Evolutionary conservation across 305 asterid genomes (phyloP).

Genomic region (Fraxinus nigra): DNA sequence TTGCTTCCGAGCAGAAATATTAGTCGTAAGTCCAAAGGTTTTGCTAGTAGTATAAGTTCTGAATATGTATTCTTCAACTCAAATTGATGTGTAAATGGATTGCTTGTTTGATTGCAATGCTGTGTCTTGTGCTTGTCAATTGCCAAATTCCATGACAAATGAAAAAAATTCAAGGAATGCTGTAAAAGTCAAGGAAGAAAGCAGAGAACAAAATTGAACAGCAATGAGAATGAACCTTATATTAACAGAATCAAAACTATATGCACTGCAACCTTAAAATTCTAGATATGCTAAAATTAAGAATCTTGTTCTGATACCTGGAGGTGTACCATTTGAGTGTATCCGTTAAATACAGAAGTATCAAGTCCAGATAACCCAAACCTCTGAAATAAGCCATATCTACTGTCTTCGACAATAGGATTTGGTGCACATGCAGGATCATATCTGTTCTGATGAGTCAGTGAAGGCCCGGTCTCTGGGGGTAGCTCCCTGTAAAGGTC

Average conservation of each 20-base stretch:
- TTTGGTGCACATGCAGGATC: conserved; percentile 78
- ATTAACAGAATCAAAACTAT: conserved; percentile 28
- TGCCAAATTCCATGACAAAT: conserved; percentile 15
- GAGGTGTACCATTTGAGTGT: conserved; percentile 90
- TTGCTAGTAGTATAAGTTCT: conserved; percentile 24
- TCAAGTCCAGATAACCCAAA: conserved; percentile 67
- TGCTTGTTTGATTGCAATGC: conserved; percentile 20
- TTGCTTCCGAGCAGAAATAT: conserved; percentile 25
- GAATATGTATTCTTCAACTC: conserved; percentile 15
- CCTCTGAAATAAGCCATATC: conserved; percentile 59
- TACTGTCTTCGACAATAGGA: conserved; percentile 87
- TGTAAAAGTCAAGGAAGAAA: neutral
- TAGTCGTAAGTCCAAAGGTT: conserved; percentile 35
- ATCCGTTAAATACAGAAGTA: conserved; percentile 73
- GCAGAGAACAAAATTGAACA: neutral
- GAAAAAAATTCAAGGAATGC: neutral
- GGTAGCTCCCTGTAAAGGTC: conserved; percentile 96
- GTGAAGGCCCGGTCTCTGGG: conserved; percentile 92
- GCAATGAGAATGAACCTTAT: conserved; percentile 8
- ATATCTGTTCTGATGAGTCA: conserved; percentile 84
- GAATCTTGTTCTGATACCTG: conserved; percentile 61
- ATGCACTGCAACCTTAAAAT: conserved; percentile 17
- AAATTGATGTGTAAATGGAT: conserved; percentile 32
- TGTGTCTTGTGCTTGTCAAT: neutral
- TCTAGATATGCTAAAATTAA: neutral